phyloP scores from a whole-genome alignment of 2,329 filamentous ascomycete genomes.

The Penicillium nordicum region DNA sequence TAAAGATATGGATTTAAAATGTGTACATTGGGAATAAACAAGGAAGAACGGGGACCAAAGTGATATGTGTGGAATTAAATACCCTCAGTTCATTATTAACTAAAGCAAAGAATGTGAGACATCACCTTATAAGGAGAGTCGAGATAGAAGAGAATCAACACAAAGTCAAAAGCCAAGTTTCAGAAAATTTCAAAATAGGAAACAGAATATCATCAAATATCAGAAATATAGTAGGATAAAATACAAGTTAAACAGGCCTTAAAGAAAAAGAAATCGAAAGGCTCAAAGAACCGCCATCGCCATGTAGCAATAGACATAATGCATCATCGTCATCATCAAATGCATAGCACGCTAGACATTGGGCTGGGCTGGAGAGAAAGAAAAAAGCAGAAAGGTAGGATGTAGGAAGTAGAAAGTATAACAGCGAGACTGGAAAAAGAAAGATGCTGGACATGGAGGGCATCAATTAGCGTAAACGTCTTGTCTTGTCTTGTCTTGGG shows the following conservation, averaged over 20 bases:
- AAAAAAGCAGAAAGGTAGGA: not conserved
- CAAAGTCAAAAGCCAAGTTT: not conserved
- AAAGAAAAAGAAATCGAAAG: not conserved
- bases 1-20: no score
- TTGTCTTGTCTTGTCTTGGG: conserved; percentile 11
- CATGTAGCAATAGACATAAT: conserved; percentile 1
- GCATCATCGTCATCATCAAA: conserved; percentile 4
- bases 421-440: not conserved
- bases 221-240: not conserved
- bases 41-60: not conserved
- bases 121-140: not conserved
- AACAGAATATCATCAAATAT: not conserved
- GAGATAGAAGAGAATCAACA: not conserved
- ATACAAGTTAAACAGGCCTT: not conserved
- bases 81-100: not conserved
- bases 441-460: conserved; percentile 8
- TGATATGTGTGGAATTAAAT: not conserved
- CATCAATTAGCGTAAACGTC: conserved; percentile 13
- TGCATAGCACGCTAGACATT: conserved; percentile 10
- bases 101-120: not conserved
- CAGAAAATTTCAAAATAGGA: not conserved
- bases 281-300: conserved; percentile 4
- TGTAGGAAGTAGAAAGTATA: not conserved
- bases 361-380: conserved; percentile 1
- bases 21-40: no score